A percentile compares a stretch with the other conserved stretches of the same genome.
phyloP scores from a whole-genome alignment of 352 stramenopile genomes.

The Phytophthora idaei region DNA sequence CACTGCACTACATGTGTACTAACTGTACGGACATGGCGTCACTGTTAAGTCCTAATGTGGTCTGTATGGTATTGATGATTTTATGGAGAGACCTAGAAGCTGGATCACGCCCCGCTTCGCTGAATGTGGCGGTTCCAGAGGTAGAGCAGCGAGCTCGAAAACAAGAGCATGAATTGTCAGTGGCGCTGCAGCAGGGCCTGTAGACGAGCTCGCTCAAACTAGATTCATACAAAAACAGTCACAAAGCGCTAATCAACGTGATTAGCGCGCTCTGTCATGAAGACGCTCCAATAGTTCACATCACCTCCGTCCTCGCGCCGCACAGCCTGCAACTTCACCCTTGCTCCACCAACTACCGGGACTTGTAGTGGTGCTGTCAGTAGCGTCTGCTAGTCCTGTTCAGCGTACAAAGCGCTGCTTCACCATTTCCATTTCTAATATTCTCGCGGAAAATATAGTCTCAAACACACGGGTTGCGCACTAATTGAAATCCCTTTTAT shows the following conservation, averaged over 20 bases:
- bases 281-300: not conserved
- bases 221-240: not conserved
- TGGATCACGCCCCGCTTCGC: no score
- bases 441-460: not conserved
- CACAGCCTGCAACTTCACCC: not conserved
- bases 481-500: constrained; percentile 22
- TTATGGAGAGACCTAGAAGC: no score
- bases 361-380: not conserved
- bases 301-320: not conserved
- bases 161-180: not conserved
- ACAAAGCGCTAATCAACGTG: not conserved
- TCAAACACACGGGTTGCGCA: not conserved
- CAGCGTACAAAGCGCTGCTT: not conserved
- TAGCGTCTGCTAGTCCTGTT: not conserved
- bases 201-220: not conserved
- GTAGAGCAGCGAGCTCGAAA: not conserved
- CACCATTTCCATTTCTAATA: not conserved
- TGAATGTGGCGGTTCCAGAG: no score
- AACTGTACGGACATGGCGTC: not conserved
- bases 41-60: no score
- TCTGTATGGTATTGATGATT: no score
- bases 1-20: not conserved
- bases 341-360: not conserved
- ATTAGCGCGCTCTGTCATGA: not conserved
- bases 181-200: not conserved